Percentiles rank a stretch among this genome's conserved stretches.
Conservation (phyloP, 371 early-diverging fungal species). For the Mortierella sp. region DNA sequence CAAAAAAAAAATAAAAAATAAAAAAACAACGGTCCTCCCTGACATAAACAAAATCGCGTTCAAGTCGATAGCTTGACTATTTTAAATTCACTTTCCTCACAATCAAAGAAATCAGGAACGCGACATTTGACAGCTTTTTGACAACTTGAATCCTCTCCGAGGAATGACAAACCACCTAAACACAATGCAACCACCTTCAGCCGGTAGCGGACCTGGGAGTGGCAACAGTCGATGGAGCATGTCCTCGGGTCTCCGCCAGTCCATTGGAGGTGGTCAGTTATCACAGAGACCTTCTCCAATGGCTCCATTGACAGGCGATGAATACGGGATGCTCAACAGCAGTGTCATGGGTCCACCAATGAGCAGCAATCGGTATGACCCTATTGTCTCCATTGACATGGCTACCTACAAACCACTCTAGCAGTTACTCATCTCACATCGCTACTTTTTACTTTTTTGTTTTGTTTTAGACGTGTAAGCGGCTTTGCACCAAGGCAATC, state of each 20-base stretch:
- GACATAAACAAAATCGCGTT: neutral
- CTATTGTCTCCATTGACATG: neutral
- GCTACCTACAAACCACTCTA: neutral
- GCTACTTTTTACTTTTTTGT: neutral
- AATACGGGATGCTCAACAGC: conserved; percentile 26
- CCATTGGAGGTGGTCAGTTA: conserved; percentile 26
- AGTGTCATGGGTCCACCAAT: conserved; percentile 49
- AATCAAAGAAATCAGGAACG: neutral
- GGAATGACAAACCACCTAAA: conserved; percentile 10
- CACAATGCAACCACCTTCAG: conserved; percentile 23
- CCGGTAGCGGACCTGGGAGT: conserved; percentile 25
- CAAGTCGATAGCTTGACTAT: no score
- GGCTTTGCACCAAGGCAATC: conserved; percentile 40
- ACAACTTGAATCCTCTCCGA: neutral
- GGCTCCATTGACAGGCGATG: conserved; percentile 33
- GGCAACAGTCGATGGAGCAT: conserved; percentile 45
- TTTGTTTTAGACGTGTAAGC: conserved; percentile 22
- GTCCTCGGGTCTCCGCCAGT: conserved; percentile 37
- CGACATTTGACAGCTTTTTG: neutral
- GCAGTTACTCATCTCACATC: neutral
- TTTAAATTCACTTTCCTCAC: no score
- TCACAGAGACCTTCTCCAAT: conserved; percentile 50
- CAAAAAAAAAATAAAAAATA: neutral
- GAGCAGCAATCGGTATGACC: conserved; percentile 21
- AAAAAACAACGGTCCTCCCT: neutral